A percentile compares a stretch with the other conserved stretches of the same genome.
These are phyloP conservation scores for Psilocybe mexicana DNA, from an alignment of 1,284 basidiomycete species.

Conservation along the genomic window DNA sequence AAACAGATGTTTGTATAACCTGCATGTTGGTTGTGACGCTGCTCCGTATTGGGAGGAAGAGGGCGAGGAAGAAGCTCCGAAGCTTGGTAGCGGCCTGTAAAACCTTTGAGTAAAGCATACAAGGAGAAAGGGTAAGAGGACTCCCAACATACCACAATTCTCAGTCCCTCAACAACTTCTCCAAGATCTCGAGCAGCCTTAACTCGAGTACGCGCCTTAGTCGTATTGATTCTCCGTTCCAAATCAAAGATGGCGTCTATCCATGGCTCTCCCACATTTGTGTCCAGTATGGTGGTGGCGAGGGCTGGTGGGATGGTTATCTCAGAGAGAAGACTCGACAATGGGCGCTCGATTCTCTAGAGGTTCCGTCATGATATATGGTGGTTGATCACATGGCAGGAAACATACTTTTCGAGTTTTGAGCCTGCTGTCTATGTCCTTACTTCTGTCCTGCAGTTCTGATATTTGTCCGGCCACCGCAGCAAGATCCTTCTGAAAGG, in stretches of 20 bases:
- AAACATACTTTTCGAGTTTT: constrained; percentile 76
- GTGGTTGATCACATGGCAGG: neutral
- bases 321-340: constrained; percentile 79
- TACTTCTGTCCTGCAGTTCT: constrained; percentile 87
- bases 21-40: constrained; percentile 93
- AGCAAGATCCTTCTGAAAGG: constrained; percentile 92
- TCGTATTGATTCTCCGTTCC: constrained; percentile 71
- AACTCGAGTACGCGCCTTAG: constrained; percentile 74
- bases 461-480: constrained; percentile 95
- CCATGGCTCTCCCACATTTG: constrained; percentile 83
- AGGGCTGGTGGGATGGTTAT: constrained; percentile 84
- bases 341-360: constrained; percentile 86
- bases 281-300: constrained; percentile 81
- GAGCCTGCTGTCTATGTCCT: constrained; percentile 85
- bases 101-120: constrained; percentile 6
- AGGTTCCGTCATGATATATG: neutral
- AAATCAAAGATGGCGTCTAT: constrained; percentile 78
- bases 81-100: constrained; percentile 83
- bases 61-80: constrained; percentile 81
- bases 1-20: constrained; percentile 85
- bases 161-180: constrained; percentile 82
- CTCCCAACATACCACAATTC: constrained; percentile 68
- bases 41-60: constrained; percentile 80
- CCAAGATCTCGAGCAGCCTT: constrained; percentile 83
- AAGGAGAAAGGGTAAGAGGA: neutral